Conservation (phyloP, 2,329 filamentous ascomycete genomes). For the Triangularia verruculosa region DNA sequence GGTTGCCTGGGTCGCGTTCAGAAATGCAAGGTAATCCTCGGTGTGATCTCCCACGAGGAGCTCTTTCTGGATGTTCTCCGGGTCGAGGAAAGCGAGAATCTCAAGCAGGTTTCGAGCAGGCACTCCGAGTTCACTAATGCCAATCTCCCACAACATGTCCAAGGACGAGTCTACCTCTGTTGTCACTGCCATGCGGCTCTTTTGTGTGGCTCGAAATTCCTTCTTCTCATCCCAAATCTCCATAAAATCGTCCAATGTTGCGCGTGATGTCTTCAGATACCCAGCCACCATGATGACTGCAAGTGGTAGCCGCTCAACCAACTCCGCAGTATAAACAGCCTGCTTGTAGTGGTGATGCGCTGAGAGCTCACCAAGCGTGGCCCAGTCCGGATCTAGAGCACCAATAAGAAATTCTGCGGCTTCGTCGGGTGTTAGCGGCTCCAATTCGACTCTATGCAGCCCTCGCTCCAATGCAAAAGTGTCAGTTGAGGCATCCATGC, state of each 20-base stretch:
- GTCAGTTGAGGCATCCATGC: background rate
- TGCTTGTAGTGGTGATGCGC: constrained; percentile 20
- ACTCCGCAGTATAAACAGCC: constrained; percentile 17
- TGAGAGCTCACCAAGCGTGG: background rate
- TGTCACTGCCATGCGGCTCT: background rate
- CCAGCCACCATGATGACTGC: constrained; percentile 26
- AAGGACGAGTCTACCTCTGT: constrained; percentile 9
- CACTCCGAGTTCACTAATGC: constrained; percentile 21
- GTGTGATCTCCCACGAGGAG: constrained; percentile 25
- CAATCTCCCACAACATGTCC: constrained; percentile 26
- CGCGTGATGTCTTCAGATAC: constrained; percentile 23
- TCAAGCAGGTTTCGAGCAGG: constrained; percentile 23
- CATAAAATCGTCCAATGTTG: constrained; percentile 23
- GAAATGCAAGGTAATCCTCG: constrained; percentile 19
- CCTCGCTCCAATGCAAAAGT: background rate
- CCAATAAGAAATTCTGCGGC: constrained; percentile 12
- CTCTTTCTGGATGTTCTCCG: constrained; percentile 23
- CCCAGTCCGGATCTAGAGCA: constrained; percentile 9
- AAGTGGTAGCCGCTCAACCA: constrained; percentile 23
- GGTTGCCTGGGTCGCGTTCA: constrained; percentile 14
- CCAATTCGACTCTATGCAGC: constrained; percentile 7
- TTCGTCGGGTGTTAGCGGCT: constrained; percentile 5
- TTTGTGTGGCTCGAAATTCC: background rate
- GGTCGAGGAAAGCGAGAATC: constrained; percentile 25
- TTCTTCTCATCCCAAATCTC: constrained; percentile 27